Evolutionary conservation across 2,329 filamentous ascomycete genomes (phyloP).

Genomic region (Botryosphaeria dothidea): DNA sequence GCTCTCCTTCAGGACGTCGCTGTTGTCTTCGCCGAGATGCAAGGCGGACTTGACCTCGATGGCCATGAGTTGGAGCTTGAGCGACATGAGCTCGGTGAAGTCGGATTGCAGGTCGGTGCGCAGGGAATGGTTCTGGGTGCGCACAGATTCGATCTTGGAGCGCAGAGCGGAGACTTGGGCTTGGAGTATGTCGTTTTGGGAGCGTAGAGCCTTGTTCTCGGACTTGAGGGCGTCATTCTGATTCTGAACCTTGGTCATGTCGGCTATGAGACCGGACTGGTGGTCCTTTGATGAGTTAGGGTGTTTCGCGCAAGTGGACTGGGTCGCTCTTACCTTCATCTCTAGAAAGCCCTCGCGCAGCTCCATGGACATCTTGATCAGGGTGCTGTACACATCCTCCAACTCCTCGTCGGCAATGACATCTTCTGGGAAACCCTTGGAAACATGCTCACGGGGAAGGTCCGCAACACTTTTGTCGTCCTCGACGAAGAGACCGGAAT

Average conservation of each 20-base stretch:
- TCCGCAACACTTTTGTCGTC: background rate
- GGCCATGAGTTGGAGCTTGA: constrained; percentile 41
- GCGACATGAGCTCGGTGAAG: constrained; percentile 39
- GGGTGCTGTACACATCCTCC: constrained; percentile 10
- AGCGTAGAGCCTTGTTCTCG: constrained; percentile 8
- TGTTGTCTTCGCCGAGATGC: background rate
- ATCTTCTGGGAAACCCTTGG: background rate
- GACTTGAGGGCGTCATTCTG: constrained; percentile 5
- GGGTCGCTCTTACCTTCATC: constrained; percentile 10
- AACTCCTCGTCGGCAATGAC: constrained; percentile 3
- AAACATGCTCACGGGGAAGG: background rate
- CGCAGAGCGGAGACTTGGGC: constrained; percentile 21
- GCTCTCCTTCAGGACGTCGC: constrained; percentile 10
- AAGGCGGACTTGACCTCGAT: constrained; percentile 27
- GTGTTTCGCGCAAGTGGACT: background rate
- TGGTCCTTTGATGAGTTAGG: constrained; percentile 16
- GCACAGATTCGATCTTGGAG: constrained; percentile 31
- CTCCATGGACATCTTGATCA: constrained; percentile 14
- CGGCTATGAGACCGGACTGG: constrained; percentile 10
- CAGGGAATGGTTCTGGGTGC: constrained; percentile 40
- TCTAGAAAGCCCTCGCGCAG: constrained; percentile 11
- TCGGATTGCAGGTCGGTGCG: constrained; percentile 39
- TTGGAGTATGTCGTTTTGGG: constrained; percentile 13
- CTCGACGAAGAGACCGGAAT: constrained; percentile 17
- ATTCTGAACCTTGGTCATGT: background rate